Conservation (phyloP, 768 basidiomycete genomes). For the Lentinus tigrinus region DNA sequence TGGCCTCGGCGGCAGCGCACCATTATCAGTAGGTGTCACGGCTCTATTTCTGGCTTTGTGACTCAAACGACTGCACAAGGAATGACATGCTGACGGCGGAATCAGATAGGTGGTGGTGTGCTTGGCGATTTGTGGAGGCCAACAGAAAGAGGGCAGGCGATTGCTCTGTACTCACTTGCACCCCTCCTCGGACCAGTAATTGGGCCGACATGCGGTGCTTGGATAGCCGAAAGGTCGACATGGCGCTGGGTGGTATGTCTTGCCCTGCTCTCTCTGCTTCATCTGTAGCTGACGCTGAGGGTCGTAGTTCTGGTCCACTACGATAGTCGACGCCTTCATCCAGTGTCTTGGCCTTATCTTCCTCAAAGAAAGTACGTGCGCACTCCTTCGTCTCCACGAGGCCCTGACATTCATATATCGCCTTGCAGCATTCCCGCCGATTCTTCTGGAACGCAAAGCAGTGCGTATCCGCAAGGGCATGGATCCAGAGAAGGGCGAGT, state of each 20-base stretch:
- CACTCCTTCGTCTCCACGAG: conserved; percentile 5
- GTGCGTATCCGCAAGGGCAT: conserved; percentile 40
- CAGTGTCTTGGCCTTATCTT: conserved; percentile 55
- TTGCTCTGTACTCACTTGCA: conserved; percentile 62
- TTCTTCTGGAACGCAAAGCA: conserved; percentile 52
- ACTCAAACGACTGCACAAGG: too few relatives aligned
- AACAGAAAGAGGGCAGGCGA: conserved; percentile 62
- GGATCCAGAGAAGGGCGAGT: conserved; percentile 46
- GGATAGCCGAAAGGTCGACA: conserved; percentile 59
- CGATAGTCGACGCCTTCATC: conserved; percentile 51
- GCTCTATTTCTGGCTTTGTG: neutral
- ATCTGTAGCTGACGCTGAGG: neutral
- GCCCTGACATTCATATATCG: conserved; percentile 8
- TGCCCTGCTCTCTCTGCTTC: neutral
- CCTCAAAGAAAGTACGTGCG: conserved; percentile 58
- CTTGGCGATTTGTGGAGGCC: conserved; percentile 60
- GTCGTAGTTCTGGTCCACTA: conserved; percentile 64
- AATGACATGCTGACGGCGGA: neutral
- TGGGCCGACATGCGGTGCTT: conserved; percentile 63
- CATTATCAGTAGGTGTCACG: conserved; percentile 28
- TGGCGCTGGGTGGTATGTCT: conserved; percentile 70
- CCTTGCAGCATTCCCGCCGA: conserved; percentile 27
- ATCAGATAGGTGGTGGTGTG: conserved; percentile 63
- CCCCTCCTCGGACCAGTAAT: conserved; percentile 65
- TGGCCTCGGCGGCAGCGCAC: conserved; percentile 38